Evolutionary conservation across 176 grass and related monocot genomes (phyloP), one percentile per base, ranked within the genome.

Genomic region (Puccinellia tenuiflora): DNA sequence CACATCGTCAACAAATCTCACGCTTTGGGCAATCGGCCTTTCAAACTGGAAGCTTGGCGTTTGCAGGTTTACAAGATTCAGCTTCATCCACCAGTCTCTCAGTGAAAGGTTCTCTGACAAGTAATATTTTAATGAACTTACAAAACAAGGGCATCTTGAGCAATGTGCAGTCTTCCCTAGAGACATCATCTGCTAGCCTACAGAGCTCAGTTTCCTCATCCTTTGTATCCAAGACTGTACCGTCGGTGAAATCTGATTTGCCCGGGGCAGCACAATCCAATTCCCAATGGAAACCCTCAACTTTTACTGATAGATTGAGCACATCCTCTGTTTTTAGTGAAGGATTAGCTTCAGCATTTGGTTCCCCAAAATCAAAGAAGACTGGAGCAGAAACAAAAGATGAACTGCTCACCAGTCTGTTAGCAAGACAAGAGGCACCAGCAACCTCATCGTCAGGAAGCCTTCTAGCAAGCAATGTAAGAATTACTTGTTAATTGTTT

Each of bases 351-450:
- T 91, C 86, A 88, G 91, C 89, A 33, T 82, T 86, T 82, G 83
- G 87, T 69, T 96, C 96, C 80, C 87, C 96, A 62, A 99, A 99
- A 85, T 90, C 82, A 84, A 99, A 99, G 76, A 99, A 99, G 86
- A 96, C 85, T 0, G 96, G 93, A 74, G 91, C 88, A 42, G 96
- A 96, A 91, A 89, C 91, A 72, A 96, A 92, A 90, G 96, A 94
- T 86, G 96, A 99, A 54, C 71, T 99, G 80, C 75, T 90, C 60
- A 92, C 79, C 89, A 92, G 33, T 83, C 25, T 93, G 22, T 69
- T 93, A 72, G 88, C 88, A 60, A 88, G 88, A 83, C 88, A 93
- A 93, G 90, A 93, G 75, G 83, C 81, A 73, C 76, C 78, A 77
- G 29, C 77, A 3, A 12, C 77, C 68, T 91, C 88, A 45, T 79